Base-by-base conservation (phyloP, 2,329 filamentous ascomycete genomes). In the Alternaria incomplexa region DNA sequence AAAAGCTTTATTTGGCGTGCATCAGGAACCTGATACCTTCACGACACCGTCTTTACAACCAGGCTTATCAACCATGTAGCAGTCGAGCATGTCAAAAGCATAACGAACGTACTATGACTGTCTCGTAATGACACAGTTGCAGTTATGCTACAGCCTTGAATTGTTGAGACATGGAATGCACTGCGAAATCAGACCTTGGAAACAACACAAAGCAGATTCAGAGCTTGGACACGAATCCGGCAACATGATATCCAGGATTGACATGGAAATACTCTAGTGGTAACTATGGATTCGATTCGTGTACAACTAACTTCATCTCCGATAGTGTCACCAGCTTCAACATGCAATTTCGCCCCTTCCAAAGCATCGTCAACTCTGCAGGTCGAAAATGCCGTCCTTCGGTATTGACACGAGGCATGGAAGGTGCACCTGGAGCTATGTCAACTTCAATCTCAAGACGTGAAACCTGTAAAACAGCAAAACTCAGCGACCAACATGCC, bases 51-150 rank as follows among this genome's bases (percentile, higher is more conserved):
- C 1, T 3, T 26, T 48, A 2, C 1, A 10, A 20, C n/a, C 6
- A 8, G 25, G 4, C n/a, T 20, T 20, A 3, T 15, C 1, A 20
- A 1, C 12, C 9, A 12, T 6, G 0, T 7, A 30, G 1, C n/a
- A 23, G 6, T 20, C 25, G 25, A 20, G 1, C 3, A 28, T 28
- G 46, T 30, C 25, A 10, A 20, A 48, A 15, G 12, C 3, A 23
- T 0, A 46, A 17, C 11, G 6, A 23, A 25, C 8, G 8, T 26
- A 10, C 2, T 26, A 4, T 9, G 26, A 26, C 9, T 23, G 7
- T 15, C 15, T 28, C 45, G 2, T 0, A 6, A 11, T 28, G 5
- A 17, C 2, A 17, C 1, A 6, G 2, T 1, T 3, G 5, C 20
- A 36, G 28, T 15, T 5, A 36, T 7, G 9, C 15, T 0, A 7